Conservation (phyloP, 2,329 filamentous ascomycete genomes). For the Cytospora piceicola region DNA sequence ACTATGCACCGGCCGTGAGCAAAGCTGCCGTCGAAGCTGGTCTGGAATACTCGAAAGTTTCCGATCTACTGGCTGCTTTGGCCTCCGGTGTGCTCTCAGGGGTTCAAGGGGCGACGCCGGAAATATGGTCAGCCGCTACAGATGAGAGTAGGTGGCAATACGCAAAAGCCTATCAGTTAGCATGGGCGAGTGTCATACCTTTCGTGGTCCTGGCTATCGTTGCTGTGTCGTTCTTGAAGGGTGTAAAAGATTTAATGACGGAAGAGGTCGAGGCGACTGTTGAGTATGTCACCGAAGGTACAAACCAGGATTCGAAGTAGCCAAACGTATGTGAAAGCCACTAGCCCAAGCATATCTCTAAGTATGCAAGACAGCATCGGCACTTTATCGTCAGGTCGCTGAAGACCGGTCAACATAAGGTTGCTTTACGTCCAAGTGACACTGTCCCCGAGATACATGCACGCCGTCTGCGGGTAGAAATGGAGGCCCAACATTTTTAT, state of each 20-base stretch:
- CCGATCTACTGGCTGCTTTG: slow-evolving; percentile 45
- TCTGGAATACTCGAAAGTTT: slow-evolving; percentile 43
- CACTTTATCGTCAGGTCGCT: too few species aligned
- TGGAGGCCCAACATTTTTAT: neutral
- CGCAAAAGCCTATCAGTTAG: slow-evolving; percentile 52
- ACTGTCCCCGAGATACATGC: too few species aligned
- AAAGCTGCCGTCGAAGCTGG: slow-evolving; percentile 48
- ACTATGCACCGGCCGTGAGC: slow-evolving; percentile 46
- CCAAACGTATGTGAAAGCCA: neutral
- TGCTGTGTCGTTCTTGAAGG: slow-evolving; percentile 48
- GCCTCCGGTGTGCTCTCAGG: slow-evolving; percentile 38
- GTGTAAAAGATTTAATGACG: slow-evolving; percentile 56
- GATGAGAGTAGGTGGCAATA: slow-evolving; percentile 50
- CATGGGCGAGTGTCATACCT: slow-evolving; percentile 55
- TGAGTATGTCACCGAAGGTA: slow-evolving; percentile 39
- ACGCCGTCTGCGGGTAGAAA: neutral
- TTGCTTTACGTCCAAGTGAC: too few species aligned
- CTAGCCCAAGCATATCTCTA: neutral
- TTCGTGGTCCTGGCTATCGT: slow-evolving; percentile 55
- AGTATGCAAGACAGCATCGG: too few species aligned
- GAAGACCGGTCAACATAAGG: too few species aligned
- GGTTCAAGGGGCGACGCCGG: slow-evolving; percentile 44
- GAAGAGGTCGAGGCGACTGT: slow-evolving; percentile 58
- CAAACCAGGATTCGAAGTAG: too few species aligned
- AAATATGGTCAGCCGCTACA: slow-evolving; percentile 44